Percentiles rank a stretch among this genome's conserved stretches.
Conservation (phyloP, 352 stramenopile genomes). For the Globisporangium polare region DNA sequence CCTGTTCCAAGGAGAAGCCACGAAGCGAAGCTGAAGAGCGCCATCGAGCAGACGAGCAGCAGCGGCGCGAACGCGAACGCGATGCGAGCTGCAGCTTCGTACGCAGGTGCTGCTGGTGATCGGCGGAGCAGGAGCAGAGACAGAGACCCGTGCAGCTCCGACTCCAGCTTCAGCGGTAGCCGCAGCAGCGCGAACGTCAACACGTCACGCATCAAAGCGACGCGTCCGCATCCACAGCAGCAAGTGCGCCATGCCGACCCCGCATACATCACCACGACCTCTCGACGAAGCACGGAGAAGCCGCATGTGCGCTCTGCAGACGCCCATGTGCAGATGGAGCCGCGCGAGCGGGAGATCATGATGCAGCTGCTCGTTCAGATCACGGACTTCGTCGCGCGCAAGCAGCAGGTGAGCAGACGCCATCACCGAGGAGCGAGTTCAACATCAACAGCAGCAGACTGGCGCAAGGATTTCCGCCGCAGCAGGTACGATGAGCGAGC, state of each 20-base stretch:
- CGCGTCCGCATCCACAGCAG: not conserved
- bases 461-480: constrained; percentile 16
- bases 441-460: constrained; percentile 9
- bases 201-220: constrained; percentile 10
- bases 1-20: not conserved
- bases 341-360: constrained; percentile 34
- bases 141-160: constrained; percentile 3
- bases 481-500: constrained; percentile 2
- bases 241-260: constrained; percentile 2
- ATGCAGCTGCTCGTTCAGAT: constrained; percentile 45
- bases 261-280: not conserved
- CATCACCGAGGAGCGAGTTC: constrained; percentile 24
- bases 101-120: not conserved
- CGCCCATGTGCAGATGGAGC: not conserved
- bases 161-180: constrained; percentile 14
- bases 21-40: not conserved
- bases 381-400: constrained; percentile 45
- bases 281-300: not conserved
- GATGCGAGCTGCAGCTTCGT: not conserved
- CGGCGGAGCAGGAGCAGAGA: not conserved
- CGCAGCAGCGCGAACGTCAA: constrained; percentile 19
- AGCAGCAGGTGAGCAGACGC: constrained; percentile 33
- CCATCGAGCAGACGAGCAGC: not conserved
- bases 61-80: not conserved
- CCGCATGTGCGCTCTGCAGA: not conserved